These are phyloP conservation scores for Monilinia aucupariae DNA, from an alignment of 2,329 filamentous ascomycete genomes.

Conservation along the genomic window DNA sequence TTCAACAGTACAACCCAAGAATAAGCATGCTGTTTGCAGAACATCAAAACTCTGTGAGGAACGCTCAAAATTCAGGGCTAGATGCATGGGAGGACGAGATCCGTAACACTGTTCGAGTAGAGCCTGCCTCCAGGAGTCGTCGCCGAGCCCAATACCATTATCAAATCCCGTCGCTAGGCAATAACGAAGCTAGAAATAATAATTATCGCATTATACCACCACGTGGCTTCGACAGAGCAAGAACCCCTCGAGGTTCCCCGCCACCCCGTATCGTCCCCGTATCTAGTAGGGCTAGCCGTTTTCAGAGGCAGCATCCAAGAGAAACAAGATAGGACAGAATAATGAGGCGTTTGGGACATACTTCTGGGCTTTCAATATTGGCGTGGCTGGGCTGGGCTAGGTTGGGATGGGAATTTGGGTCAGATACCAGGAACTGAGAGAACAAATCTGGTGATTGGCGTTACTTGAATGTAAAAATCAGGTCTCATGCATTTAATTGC, in stretches of 20 bases:
- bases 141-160: conserved; percentile 3
- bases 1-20: conserved; percentile 30
- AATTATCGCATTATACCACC: conserved; percentile 16
- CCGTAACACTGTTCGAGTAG: conserved; percentile 10
- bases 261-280: conserved; percentile 26
- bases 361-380: conserved; percentile 12
- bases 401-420: neutral
- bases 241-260: conserved; percentile 29
- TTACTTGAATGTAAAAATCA: neutral
- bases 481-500: neutral
- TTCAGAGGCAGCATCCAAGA: conserved; percentile 24
- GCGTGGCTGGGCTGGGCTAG: conserved; percentile 6
- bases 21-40: conserved; percentile 34
- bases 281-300: conserved; percentile 23
- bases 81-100: conserved; percentile 11
- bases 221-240: conserved; percentile 25
- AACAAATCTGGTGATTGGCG: neutral
- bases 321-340: neutral
- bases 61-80: conserved; percentile 7
- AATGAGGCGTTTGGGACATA: conserved; percentile 10
- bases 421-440: neutral
- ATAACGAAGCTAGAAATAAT: conserved; percentile 7
- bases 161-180: neutral
- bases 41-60: conserved; percentile 26
- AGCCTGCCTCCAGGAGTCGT: conserved; percentile 16